Evolutionary conservation across 1,139 yeast species (phyloP).

Genomic region (Hyphopichia burtonii): DNA sequence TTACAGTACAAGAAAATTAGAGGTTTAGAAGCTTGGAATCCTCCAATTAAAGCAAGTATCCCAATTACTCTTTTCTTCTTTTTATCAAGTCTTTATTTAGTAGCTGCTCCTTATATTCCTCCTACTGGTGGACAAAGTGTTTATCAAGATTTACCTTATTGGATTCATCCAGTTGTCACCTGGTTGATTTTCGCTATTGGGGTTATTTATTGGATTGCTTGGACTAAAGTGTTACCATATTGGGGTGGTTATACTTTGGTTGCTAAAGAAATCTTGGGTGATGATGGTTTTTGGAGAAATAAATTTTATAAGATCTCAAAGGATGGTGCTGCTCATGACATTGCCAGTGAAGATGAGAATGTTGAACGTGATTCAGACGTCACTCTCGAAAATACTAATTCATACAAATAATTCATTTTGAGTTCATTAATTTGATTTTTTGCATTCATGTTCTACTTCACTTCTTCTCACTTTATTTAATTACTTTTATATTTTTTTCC

Average conservation of each 20-base stretch:
- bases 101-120: constrained; percentile 80
- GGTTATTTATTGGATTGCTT: constrained; percentile 65
- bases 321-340: constrained; percentile 16
- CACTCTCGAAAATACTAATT: not conserved
- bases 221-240: constrained; percentile 62
- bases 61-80: constrained; percentile 66
- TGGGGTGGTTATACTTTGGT: constrained; percentile 58
- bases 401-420: not conserved
- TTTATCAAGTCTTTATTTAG: constrained; percentile 66
- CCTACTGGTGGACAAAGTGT: constrained; percentile 67
- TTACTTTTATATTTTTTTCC: not conserved
- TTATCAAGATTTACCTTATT: constrained; percentile 69
- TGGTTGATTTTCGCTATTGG: constrained; percentile 79
- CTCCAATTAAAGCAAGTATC: constrained; percentile 69
- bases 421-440: not conserved
- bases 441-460: not conserved
- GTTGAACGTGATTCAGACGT: not conserved
- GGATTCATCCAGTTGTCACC: constrained; percentile 79
- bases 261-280: constrained; percentile 62
- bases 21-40: constrained; percentile 64
- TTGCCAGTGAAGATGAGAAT: constrained; percentile 7
- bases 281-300: constrained; percentile 75
- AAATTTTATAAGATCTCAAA: constrained; percentile 47
- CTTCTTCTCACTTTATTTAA: not conserved
- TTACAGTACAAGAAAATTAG: constrained; percentile 47